Conservation (phyloP, 139 green algal genomes). For the Pseudopediastrum boryanum region DNA sequence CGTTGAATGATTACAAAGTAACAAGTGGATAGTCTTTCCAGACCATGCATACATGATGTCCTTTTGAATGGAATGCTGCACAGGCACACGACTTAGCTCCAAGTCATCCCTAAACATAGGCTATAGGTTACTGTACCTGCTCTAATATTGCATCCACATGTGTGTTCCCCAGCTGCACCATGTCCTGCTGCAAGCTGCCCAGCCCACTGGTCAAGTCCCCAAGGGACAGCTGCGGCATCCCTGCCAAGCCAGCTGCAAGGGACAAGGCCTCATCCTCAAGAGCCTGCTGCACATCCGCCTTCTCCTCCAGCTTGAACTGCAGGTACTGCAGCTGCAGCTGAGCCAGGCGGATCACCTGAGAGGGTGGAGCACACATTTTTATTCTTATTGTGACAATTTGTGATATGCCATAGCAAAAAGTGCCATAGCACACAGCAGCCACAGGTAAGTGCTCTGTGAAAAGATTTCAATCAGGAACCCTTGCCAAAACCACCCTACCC, state of each 20-base stretch:
- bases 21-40: background rate
- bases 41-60: background rate
- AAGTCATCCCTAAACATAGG: background rate
- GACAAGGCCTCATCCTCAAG: conserved; percentile 16
- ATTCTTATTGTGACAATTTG: background rate
- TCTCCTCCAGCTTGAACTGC: conserved; percentile 31
- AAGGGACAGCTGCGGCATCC: background rate
- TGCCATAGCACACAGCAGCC: background rate
- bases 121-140: background rate
- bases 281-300: conserved; percentile 10
- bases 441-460: background rate
- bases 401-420: background rate
- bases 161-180: background rate
- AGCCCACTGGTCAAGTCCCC: conserved; percentile 5
- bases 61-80: background rate
- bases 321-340: conserved; percentile 37
- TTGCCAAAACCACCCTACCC: too few species aligned
- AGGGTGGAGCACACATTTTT: background rate
- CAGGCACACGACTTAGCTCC: background rate
- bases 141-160: conserved; percentile 16
- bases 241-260: conserved; percentile 17
- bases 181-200: background rate
- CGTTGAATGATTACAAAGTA: background rate
- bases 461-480: background rate
- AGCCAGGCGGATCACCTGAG: conserved; percentile 18